Conservation (phyloP, 2,329 filamentous ascomycete genomes). For the Dendrostoma leiphaemia region DNA sequence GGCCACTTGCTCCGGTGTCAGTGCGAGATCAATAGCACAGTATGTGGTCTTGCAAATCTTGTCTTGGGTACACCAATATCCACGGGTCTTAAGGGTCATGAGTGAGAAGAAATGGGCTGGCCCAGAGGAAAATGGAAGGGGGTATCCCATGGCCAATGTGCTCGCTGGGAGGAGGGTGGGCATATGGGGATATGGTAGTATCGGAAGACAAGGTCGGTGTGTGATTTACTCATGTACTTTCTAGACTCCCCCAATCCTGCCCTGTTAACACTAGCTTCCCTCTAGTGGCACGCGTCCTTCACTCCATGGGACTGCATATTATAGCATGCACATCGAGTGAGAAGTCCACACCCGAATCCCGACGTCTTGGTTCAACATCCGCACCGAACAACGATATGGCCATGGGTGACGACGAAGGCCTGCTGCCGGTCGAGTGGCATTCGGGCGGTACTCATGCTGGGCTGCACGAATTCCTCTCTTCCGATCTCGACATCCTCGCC, state of each 20-base stretch:
- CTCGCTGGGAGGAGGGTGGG: constrained; percentile 4
- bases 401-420: constrained; percentile 4
- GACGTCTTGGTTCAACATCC: not conserved
- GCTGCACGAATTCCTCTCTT: constrained; percentile 3
- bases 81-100: not conserved
- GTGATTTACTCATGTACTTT: not conserved
- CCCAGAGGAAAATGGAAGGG: not conserved
- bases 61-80: constrained; percentile 3
- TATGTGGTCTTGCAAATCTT: constrained; percentile 2
- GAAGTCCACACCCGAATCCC: not conserved
- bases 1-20: constrained; percentile 2
- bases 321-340: constrained; percentile 1
- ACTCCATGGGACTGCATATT: constrained; percentile 7
- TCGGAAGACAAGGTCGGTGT: constrained; percentile 3
- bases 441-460: not conserved
- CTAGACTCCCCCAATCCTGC: not conserved
- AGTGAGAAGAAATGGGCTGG: not conserved
- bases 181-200: constrained; percentile 8
- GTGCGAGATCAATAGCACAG: constrained; percentile 2
- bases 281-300: constrained; percentile 1
- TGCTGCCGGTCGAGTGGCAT: constrained; percentile 7
- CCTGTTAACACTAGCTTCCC: not conserved
- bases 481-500: constrained; percentile 2
- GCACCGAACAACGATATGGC: not conserved
- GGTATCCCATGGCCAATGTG: not conserved